Evolutionary conservation across 352 stramenopile species (phyloP).

Genomic region (Halophytophthora batemanensis): DNA sequence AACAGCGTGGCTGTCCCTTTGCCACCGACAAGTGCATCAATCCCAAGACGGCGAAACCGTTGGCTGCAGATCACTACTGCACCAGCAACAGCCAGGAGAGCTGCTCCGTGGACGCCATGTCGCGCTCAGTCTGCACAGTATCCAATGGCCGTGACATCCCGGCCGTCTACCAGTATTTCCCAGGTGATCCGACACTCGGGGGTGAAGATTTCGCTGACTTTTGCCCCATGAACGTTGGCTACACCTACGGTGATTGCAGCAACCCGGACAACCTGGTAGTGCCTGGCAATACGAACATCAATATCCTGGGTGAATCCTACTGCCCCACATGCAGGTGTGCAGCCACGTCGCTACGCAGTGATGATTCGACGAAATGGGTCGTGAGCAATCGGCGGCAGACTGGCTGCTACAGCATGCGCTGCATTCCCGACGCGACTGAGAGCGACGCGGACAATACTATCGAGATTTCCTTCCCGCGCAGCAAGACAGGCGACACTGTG

Average conservation of each 20-base stretch:
- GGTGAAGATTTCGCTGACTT: constrained; percentile 71
- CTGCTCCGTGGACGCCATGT: constrained; percentile 72
- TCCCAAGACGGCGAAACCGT: constrained; percentile 35
- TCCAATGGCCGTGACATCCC: constrained; percentile 42
- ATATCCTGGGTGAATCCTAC: constrained; percentile 79
- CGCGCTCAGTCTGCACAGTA: constrained; percentile 64
- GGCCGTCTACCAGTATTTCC: constrained; percentile 60
- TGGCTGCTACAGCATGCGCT: constrained; percentile 78
- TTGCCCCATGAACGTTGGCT: constrained; percentile 76
- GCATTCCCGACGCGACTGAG: constrained; percentile 21
- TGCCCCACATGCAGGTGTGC: constrained; percentile 73
- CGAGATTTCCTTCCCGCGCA: constrained; percentile 44
- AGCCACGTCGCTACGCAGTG: constrained; percentile 55
- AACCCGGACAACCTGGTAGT: constrained; percentile 48
- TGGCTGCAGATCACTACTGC: constrained; percentile 64
- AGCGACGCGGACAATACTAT: constrained; percentile 23
- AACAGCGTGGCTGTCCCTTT: constrained; percentile 61
- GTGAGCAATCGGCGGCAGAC: constrained; percentile 59
- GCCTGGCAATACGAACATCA: constrained; percentile 47
- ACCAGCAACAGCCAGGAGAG: constrained; percentile 51
- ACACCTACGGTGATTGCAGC: constrained; percentile 62
- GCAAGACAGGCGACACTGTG: constrained; percentile 15
- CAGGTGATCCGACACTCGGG: constrained; percentile 35
- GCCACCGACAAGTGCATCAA: constrained; percentile 68
- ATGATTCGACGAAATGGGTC: constrained; percentile 53